A percentile compares a stretch with the other conserved stretches of the same genome.
These are phyloP conservation scores for Leptographium lundbergii DNA, from an alignment of 2,329 filamentous ascomycete species.

Conservation along the genomic window DNA sequence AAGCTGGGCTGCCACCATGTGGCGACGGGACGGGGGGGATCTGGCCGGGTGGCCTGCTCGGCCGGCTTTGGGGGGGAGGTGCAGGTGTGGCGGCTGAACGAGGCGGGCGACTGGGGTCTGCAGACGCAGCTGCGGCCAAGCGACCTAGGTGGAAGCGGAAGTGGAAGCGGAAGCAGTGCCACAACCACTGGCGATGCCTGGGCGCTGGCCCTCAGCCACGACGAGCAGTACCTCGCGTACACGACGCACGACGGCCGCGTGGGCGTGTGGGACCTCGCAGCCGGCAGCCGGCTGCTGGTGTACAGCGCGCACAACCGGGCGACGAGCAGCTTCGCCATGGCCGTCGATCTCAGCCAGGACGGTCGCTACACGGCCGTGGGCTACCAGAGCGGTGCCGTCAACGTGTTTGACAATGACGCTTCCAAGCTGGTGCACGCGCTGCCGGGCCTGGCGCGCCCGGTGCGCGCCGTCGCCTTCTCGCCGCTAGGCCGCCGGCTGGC, in stretches of 20 bases:
- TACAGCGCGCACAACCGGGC: slow-evolving; percentile 54
- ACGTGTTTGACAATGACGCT: slow-evolving; percentile 89
- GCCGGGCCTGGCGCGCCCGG: slow-evolving; percentile 73
- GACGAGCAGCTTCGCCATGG: slow-evolving; percentile 64
- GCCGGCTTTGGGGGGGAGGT: slow-evolving; percentile 84
- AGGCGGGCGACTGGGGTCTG: slow-evolving; percentile 42
- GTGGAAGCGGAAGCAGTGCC: slow-evolving; percentile 34
- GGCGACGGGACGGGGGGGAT: slow-evolving; percentile 44
- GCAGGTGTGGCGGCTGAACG: slow-evolving; percentile 61
- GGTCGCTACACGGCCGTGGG: slow-evolving; percentile 82
- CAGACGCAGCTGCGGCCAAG: slow-evolving; percentile 29
- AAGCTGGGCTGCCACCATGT: slow-evolving; percentile 87
- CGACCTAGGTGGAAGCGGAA: slow-evolving; percentile 13
- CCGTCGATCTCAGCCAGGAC: slow-evolving; percentile 68
- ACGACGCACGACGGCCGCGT: slow-evolving; percentile 81
- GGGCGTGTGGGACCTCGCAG: slow-evolving; percentile 69
- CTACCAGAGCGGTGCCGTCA: slow-evolving; percentile 83
- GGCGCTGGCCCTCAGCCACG: slow-evolving; percentile 74
- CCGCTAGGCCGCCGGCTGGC: slow-evolving; percentile 75
- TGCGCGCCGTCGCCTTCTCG: slow-evolving; percentile 78
- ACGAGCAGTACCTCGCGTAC: slow-evolving; percentile 74
- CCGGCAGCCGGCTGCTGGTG: slow-evolving; percentile 41
- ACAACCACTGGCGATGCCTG: slow-evolving; percentile 52
- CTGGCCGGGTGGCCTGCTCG: slow-evolving; percentile 64
- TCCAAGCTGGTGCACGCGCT: slow-evolving; percentile 77